Percentiles rank a stretch among this genome's conserved stretches.
Evolutionary conservation across 306 rosid species (phyloP).

Genomic region (Styphnolobium japonicum): DNA sequence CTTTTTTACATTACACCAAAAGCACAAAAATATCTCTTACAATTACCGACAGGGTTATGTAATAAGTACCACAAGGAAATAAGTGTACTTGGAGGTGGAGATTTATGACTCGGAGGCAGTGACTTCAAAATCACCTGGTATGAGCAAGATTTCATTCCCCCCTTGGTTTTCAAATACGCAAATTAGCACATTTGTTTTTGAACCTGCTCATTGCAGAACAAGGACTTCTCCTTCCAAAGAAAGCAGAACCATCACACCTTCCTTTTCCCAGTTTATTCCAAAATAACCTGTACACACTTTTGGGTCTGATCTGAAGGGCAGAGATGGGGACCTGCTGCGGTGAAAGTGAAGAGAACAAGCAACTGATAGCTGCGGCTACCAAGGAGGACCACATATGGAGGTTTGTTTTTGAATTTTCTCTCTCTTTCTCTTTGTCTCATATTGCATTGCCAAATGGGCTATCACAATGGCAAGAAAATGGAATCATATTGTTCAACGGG

Average conservation of each 20-base stretch:
- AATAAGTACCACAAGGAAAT: neutral
- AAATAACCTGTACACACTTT: neutral
- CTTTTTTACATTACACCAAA: neutral
- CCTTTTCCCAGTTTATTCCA: neutral
- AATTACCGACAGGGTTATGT: neutral
- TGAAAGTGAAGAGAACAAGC: slow-evolving; percentile 24
- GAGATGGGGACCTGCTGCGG: slow-evolving; percentile 32
- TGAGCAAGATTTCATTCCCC: slow-evolving; percentile 37
- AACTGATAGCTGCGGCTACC: slow-evolving; percentile 22
- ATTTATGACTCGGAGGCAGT: slow-evolving; percentile 20
- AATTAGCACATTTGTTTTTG: slow-evolving; percentile 30
- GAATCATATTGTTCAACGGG: slow-evolving; percentile 31
- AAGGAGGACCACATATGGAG: slow-evolving; percentile 44
- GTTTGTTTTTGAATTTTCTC: slow-evolving; percentile 33
- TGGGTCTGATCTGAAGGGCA: slow-evolving; percentile 25
- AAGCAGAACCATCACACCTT: neutral
- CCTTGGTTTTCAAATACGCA: slow-evolving; percentile 31
- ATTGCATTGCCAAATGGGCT: slow-evolving; percentile 19
- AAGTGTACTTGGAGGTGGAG: slow-evolving; percentile 28
- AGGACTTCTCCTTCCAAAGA: slow-evolving; percentile 18
- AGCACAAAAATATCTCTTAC: neutral
- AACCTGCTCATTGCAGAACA: slow-evolving; percentile 1
- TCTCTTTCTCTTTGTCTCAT: slow-evolving; percentile 19
- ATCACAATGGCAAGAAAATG: neutral
- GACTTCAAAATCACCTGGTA: slow-evolving; percentile 16